phyloP scores from a whole-genome alignment of 257 asterid species.

The Ehretia macrophylla region DNA sequence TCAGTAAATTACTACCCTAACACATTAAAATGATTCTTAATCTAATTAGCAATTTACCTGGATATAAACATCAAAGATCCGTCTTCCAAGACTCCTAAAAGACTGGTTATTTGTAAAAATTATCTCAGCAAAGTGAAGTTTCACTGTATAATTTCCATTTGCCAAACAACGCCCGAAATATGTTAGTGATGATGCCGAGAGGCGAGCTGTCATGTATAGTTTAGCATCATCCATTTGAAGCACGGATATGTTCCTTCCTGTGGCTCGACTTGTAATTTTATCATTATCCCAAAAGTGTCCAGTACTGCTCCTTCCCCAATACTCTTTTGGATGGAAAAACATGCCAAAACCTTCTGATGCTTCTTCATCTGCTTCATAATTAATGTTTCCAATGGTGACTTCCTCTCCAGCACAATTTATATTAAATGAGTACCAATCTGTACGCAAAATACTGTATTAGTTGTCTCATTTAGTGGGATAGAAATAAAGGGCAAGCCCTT shows the following conservation, averaged over 20 bases:
- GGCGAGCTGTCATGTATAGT: conserved; percentile 11
- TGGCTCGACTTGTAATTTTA: background rate
- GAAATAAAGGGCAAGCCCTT: background rate
- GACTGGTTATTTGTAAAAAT: background rate
- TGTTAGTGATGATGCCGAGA: conserved; percentile 12
- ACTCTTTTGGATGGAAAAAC: background rate
- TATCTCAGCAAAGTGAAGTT: conserved; percentile 24
- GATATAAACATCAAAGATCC: conserved; percentile 2
- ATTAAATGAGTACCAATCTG: background rate
- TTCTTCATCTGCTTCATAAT: conserved; percentile 1
- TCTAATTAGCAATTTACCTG: background rate
- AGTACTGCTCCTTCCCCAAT: conserved; percentile 6
- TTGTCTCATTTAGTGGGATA: background rate
- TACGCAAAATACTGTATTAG: background rate
- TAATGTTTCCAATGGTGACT: background rate
- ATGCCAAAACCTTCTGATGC: background rate
- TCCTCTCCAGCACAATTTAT: conserved; percentile 6
- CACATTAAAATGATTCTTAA: background rate
- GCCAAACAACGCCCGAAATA: conserved; percentile 22
- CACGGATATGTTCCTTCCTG: background rate
- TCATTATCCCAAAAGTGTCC: background rate
- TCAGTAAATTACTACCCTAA: background rate
- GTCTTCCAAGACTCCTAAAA: background rate
- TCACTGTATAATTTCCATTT: conserved; percentile 5
- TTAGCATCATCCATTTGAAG: conserved; percentile 1